Percentiles rank a stretch among this genome's conserved stretches.
phyloP scores from a whole-genome alignment of 2,329 filamentous ascomycete species.

The Paraconiothyrium sp. region DNA sequence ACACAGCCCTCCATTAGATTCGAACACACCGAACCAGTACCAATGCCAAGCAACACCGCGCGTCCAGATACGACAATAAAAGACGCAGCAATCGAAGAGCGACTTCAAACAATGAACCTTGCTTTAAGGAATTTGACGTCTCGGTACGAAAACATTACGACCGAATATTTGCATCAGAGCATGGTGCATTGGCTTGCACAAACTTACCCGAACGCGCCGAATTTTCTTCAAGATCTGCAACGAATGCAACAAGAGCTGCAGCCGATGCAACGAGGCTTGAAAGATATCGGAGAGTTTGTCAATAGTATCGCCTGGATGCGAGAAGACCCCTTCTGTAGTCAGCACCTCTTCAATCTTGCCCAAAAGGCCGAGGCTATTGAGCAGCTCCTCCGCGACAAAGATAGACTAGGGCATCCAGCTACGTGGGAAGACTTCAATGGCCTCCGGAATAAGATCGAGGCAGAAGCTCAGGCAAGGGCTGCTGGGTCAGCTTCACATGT shows the following conservation, averaged over 20 bases:
- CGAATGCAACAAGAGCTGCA: background rate
- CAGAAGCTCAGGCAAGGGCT: background rate
- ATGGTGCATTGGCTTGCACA: conserved; percentile 27
- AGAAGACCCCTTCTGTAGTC: background rate
- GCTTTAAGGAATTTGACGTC: conserved; percentile 17
- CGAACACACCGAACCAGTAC: background rate
- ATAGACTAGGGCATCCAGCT: background rate
- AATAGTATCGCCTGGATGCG: background rate
- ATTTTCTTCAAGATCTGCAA: conserved; percentile 6
- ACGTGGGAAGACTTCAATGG: background rate
- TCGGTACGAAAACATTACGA: conserved; percentile 27
- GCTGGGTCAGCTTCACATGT: too few species aligned
- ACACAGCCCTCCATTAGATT: background rate
- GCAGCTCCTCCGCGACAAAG: background rate
- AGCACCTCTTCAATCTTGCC: background rate
- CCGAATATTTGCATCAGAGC: conserved; percentile 20
- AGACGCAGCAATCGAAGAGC: background rate
- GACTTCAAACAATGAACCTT: background rate
- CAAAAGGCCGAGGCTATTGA: background rate
- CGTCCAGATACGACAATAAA: background rate
- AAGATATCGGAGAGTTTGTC: background rate
- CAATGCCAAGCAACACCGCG: background rate
- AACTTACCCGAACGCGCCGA: conserved; percentile 22
- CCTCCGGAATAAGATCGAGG: background rate
- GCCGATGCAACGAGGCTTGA: background rate